phyloP scores from a whole-genome alignment of 2,329 filamentous ascomycete species.

The Epicoccum nigrum region DNA sequence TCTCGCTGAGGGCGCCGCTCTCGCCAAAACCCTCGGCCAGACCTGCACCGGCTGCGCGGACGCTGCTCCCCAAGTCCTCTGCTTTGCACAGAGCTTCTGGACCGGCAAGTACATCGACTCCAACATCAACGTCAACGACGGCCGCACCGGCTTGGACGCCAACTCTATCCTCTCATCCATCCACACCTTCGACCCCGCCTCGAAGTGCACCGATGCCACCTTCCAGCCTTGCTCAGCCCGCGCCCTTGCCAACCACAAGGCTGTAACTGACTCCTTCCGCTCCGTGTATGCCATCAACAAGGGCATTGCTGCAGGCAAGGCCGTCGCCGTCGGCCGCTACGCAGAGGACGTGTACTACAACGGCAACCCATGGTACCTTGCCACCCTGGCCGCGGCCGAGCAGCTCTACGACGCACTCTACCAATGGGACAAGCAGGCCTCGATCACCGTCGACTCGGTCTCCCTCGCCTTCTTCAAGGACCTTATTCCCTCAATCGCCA shows the following conservation, averaged over 20 bases:
- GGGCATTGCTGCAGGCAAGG: slow-evolving; percentile 64
- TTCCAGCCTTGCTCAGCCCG: slow-evolving; percentile 75
- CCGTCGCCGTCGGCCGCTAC: slow-evolving; percentile 56
- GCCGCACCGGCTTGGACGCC: slow-evolving; percentile 71
- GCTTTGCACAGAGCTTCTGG: slow-evolving; percentile 79
- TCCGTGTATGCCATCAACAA: slow-evolving; percentile 72
- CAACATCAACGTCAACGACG: slow-evolving; percentile 67
- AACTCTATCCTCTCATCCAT: slow-evolving; percentile 67
- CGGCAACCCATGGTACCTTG: slow-evolving; percentile 81
- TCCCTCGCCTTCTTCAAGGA: slow-evolving; percentile 76
- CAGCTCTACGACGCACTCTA: slow-evolving; percentile 78
- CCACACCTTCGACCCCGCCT: slow-evolving; percentile 69
- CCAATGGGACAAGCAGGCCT: slow-evolving; percentile 69
- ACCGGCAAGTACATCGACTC: slow-evolving; percentile 67
- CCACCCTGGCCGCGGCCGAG: slow-evolving; percentile 78
- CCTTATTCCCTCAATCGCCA: slow-evolving; percentile 61
- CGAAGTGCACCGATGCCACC: slow-evolving; percentile 70
- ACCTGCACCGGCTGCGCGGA: slow-evolving; percentile 65
- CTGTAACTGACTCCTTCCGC: slow-evolving; percentile 76
- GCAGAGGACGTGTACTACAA: slow-evolving; percentile 71
- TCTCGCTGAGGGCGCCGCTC: slow-evolving; percentile 65
- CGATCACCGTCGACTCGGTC: slow-evolving; percentile 66
- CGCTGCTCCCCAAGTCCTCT: slow-evolving; percentile 73
- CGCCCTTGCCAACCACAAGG: slow-evolving; percentile 74
- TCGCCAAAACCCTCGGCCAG: slow-evolving; percentile 69